Base-by-base conservation (phyloP, 2,329 filamentous ascomycete species). In the Cadophora sp. region DNA sequence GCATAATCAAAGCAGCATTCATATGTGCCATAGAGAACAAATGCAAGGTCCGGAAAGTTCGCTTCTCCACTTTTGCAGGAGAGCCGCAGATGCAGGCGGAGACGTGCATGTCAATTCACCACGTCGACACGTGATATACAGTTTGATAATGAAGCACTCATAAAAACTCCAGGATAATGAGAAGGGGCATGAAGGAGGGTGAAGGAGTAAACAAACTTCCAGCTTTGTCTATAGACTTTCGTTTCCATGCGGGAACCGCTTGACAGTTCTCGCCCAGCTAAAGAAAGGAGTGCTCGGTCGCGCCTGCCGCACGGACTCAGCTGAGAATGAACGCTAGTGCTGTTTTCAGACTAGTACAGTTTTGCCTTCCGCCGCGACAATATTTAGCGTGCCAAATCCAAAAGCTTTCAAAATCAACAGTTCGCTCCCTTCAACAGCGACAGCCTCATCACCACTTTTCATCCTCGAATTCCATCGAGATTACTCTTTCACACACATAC, bases 401-500 rank as follows among this genome's bases (percentile, higher is more conserved):
- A 45, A 20, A 48, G 45, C 18, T 48, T 20, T 48, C n/a, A 48
- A 55, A 55, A 55, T 30, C 50, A 55, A 20, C 58, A 47, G 41
- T 8, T 30, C 20, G 16, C 33, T 33, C 24, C 27, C 39, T 45
- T 33, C 58, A 45, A 30, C 48, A 33, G 9, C 53, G 47, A 59
- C 13, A 14, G 22, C 24, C 45, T 60, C 41, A 45, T 45, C 22
- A 60, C 41, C 39, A 66, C 43, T 61, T 33, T 30, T 24, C 47
- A 61, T 33, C 56, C 33, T 64, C 65, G 39, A 64, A 47, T 56
- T 51, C 43, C 30, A 48, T 62, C 66, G 36, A 53, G 36, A 51
- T 7, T 45, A 22, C 62, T 51, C 36, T 59, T 65, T 36, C 56
- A 66, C 16, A 50, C 59, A 47, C 64, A 39, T 58, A 27, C 64